Base-by-base conservation (phyloP, 768 basidiomycete genomes). In the Phaeotremella skinneri region DNA sequence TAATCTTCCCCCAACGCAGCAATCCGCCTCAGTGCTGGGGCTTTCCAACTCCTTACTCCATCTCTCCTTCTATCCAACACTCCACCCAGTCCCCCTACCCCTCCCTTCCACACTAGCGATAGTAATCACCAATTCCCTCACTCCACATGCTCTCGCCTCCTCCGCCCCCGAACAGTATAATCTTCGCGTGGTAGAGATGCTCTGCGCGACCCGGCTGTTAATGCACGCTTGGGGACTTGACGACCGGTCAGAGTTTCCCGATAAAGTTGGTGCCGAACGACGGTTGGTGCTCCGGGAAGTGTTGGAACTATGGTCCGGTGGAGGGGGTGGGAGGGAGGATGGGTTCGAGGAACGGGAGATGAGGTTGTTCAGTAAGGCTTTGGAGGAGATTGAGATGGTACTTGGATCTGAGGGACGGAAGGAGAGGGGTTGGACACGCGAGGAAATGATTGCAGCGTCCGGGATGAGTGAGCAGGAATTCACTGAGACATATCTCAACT, bases 101-200 rank as follows among this genome's bases (percentile, higher is more conserved):
- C 82, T 96, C 7, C 84, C 85, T 1, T 62, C 58, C 2, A 71
- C 79, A 26, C 81, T 83, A 0, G 82, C 85, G 14, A 87, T 89
- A 69, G 86, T 90, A 55, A 84, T 85, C 70, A 85, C 88, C n/a
- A 89, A 90, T 79, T 89, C 89, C 17, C 84, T 90, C 37, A 85
- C 90, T 31, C 84, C 87, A 23, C 84, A 88, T 27, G 87, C 91
- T 74, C 91, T 93, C 75, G 84, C 85, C 0, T 81, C 85, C 55
- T 85, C 84, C 32, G 88, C 89, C 1, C 88, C 86, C 66, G 82
- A 81, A 32, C 82, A 85, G 45, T 93, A 94, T 80, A 94, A 96
- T 71, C 81, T 93, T 16, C 89, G 90, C 31, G 91, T 92, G 31
- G 88, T 93, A n/a, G 91, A 96, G 76, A 89, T 87, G 0, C 85